Evolutionary conservation across 1,139 yeast species (phyloP).

Genomic region (Zygosaccharomyces pseudobailii): DNA sequence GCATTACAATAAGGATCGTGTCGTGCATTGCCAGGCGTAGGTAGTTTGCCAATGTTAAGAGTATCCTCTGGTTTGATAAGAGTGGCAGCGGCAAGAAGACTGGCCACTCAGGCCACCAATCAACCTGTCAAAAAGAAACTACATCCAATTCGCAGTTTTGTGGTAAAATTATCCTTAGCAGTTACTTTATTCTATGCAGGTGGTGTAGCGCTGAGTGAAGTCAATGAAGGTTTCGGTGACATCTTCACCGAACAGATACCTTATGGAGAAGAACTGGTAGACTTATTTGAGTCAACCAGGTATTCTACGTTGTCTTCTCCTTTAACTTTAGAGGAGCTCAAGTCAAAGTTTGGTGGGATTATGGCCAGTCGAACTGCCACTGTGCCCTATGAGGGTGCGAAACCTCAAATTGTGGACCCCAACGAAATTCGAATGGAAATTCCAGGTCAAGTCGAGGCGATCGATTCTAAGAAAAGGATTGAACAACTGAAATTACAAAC

Average conservation of each 20-base stretch:
- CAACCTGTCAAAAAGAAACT: conserved; percentile 6
- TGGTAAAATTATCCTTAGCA: conserved; percentile 36
- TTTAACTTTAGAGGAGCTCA: conserved; percentile 34
- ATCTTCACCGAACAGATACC: conserved; percentile 58
- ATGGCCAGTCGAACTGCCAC: conserved; percentile 39
- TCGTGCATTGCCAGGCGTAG: neutral
- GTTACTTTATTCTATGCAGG: conserved; percentile 40
- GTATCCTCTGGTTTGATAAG: conserved; percentile 6
- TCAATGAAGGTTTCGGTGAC: conserved; percentile 43
- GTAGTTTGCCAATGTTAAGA: conserved; percentile 6
- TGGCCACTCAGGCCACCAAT: conserved; percentile 11
- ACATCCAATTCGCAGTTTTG: conserved; percentile 33
- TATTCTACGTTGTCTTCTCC: conserved; percentile 22
- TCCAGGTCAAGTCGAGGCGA: neutral
- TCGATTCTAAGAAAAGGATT: neutral
- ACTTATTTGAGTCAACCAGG: conserved; percentile 44
- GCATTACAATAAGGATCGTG: neutral
- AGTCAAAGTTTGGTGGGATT: conserved; percentile 36
- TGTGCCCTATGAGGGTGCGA: conserved; percentile 38
- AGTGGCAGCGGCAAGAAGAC: conserved; percentile 7
- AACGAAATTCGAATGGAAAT: neutral
- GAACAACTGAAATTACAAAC: conserved; percentile 5
- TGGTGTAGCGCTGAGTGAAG: conserved; percentile 42
- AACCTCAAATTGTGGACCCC: conserved; percentile 6
- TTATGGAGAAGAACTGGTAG: conserved; percentile 49